Percentiles rank a stretch among this genome's conserved stretches.
Evolutionary conservation across 208 protist species (phyloP).

Genomic region (Trypanosoma caninum): DNA sequence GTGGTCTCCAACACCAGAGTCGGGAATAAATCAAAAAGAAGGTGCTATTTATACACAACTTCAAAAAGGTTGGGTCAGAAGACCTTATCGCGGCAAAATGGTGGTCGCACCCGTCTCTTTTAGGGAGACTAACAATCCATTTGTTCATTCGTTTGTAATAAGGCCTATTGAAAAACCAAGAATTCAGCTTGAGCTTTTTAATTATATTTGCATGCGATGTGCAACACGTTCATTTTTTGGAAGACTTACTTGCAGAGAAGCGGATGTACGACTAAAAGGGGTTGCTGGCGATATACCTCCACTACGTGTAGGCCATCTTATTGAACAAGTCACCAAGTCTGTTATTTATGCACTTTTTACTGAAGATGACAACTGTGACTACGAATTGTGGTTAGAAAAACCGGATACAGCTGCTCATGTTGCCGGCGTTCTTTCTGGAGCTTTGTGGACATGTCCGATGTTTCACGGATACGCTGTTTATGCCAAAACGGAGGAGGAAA

Average conservation of each 20-base stretch:
- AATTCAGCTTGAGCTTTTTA: slow-evolving; percentile 48
- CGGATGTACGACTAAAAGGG: slow-evolving; percentile 53
- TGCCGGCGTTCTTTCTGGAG: slow-evolving; percentile 29
- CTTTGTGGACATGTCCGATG: slow-evolving; percentile 63
- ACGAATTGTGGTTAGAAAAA: slow-evolving; percentile 70
- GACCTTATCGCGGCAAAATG: slow-evolving; percentile 12
- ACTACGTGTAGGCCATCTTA: slow-evolving; percentile 62
- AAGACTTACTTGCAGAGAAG: slow-evolving; percentile 47
- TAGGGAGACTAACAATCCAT: slow-evolving; percentile 37
- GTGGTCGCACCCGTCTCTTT: slow-evolving; percentile 43
- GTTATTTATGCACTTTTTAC: slow-evolving; percentile 48
- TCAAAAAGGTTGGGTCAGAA: slow-evolving; percentile 14
- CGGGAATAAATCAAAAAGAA: slow-evolving; percentile 10
- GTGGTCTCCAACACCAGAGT: slow-evolving; percentile 19
- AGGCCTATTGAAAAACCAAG: slow-evolving; percentile 28
- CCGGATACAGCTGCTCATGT: slow-evolving; percentile 37
- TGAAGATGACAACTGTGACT: slow-evolving; percentile 27
- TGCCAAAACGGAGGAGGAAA: slow-evolving; percentile 48
- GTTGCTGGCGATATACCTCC: slow-evolving; percentile 58
- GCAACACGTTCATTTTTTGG: slow-evolving; percentile 56
- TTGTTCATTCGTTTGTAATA: slow-evolving; percentile 46
- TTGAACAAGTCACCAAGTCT: slow-evolving; percentile 51
- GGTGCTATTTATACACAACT: slow-evolving; percentile 14
- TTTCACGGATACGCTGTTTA: slow-evolving; percentile 58
- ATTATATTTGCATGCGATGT: slow-evolving; percentile 55